phyloP scores from a whole-genome alignment of 2,329 filamentous ascomycete species.

The Microascus cirrosus region DNA sequence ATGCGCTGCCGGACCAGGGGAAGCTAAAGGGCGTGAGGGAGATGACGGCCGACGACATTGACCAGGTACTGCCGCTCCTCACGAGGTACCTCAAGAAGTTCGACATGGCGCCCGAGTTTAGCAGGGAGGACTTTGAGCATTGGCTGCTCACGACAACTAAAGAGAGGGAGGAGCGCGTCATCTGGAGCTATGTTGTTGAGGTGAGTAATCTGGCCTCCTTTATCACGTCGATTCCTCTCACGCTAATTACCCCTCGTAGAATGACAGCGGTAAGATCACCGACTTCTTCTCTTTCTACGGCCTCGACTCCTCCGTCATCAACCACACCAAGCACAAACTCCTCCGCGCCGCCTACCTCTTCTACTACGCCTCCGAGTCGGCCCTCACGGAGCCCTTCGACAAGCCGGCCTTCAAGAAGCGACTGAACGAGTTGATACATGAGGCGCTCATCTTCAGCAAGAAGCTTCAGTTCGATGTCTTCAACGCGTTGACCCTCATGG shows the following conservation, averaged over 20 bases:
- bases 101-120: slow-evolving; percentile 75
- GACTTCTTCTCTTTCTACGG: slow-evolving; percentile 98
- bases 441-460: slow-evolving; percentile 83
- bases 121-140: slow-evolving; percentile 70
- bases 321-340: slow-evolving; percentile 62
- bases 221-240: slow-evolving; percentile 4
- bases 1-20: slow-evolving; percentile 66
- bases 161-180: slow-evolving; percentile 67
- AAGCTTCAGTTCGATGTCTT: slow-evolving; percentile 83
- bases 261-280: slow-evolving; percentile 67
- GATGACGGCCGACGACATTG: slow-evolving; percentile 71
- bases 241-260: slow-evolving; percentile 18
- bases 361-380: slow-evolving; percentile 85
- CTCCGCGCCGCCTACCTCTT: slow-evolving; percentile 91
- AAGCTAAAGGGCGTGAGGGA: slow-evolving; percentile 63
- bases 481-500: slow-evolving; percentile 86
- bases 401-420: slow-evolving; percentile 59
- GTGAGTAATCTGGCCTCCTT: slow-evolving; percentile 22
- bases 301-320: slow-evolving; percentile 86
- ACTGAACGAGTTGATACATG: slow-evolving; percentile 69
- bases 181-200: slow-evolving; percentile 91
- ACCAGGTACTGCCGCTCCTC: slow-evolving; percentile 63
- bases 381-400: slow-evolving; percentile 47
- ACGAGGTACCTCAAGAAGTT: slow-evolving; percentile 69
- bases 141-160: slow-evolving; percentile 50